Conservation (phyloP, 1,284 basidiomycete genomes). For the Vanrija sp. region DNA sequence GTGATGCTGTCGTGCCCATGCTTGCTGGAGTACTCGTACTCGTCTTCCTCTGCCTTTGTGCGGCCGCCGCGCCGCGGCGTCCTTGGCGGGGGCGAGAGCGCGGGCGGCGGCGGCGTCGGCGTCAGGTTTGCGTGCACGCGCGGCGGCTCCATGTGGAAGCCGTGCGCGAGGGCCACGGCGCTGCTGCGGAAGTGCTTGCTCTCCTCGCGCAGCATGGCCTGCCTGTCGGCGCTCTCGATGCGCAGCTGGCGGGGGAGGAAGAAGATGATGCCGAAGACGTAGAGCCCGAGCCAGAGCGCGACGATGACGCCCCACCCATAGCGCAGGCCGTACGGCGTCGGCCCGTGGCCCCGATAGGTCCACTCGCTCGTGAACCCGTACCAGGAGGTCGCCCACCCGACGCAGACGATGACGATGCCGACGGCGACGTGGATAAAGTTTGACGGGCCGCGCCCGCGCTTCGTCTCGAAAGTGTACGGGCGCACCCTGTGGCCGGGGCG, state of each 20-base stretch:
- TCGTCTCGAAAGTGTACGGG: constrained; percentile 15
- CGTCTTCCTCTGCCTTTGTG: no score
- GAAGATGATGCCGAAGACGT: constrained; percentile 25
- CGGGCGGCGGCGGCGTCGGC: no score
- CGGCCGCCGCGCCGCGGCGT: no score
- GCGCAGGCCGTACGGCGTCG: constrained; percentile 21
- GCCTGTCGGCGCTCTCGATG: constrained; percentile 10
- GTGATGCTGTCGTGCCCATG: neutral
- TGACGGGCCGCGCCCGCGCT: constrained; percentile 28
- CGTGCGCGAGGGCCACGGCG: constrained; percentile 1
- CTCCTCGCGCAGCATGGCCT: constrained; percentile 1
- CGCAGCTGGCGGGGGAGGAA: constrained; percentile 20
- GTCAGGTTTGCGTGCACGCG: neutral
- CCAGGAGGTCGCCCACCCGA: constrained; percentile 35
- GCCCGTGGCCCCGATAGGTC: constrained; percentile 21
- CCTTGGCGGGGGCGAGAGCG: no score
- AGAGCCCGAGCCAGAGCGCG: constrained; percentile 9
- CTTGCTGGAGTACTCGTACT: neutral
- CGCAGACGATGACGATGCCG: constrained; percentile 25
- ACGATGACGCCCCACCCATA: constrained; percentile 35
- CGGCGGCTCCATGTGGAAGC: constrained; percentile 1
- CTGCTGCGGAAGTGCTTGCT: constrained; percentile 6
- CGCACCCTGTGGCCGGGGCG: constrained; percentile 7
- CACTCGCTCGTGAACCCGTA: constrained; percentile 30
- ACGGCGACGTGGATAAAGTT: constrained; percentile 35